Base-by-base conservation (phyloP, 257 asterid genomes). In the Gynochthodes officinalis region DNA sequence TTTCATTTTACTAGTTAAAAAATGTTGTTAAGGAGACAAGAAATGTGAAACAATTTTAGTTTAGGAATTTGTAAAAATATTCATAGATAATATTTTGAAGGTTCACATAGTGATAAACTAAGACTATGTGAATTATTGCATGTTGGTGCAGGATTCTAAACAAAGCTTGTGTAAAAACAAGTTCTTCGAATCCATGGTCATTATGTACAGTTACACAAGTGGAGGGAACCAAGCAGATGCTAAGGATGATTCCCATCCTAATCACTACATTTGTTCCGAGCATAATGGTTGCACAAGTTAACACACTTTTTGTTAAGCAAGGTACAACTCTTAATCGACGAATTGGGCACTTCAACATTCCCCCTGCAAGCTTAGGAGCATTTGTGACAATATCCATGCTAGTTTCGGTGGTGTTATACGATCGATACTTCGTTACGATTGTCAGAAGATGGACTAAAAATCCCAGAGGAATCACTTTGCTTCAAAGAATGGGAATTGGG, bases 401-500 rank as follows among this genome's bases (percentile, higher is more conserved):
- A 4, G 75, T 93, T 39, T 85, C 88, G 0, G 86, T 93, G n/a
- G 93, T 89, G 4, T 21, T 93, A 32, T 90, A 90, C 54, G 97
- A 93, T 33, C 82, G 88, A 0, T 71, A 60, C 76, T 88, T 93
- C 62, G 83, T 93, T 3, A 83, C 65, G 27, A 18, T 82, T 0
- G 1, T 79, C 0, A 64, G 71, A 32, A 89, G 69, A 67, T 79
- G 89, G 89, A 90, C 96, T 0, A 88, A 84, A 18, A 93, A 93
- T 25, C 98, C 97, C 0, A 84, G 97, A 61, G 98, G 98, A 1
- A 84, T 93, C 3, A 86, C 73, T 37, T 89, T 91, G 2, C 89
- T 93, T 10, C 96, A 93, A 23, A 84, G 97, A 42, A 89, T 93
- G 97, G 98, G 96, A 16, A 84, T 87, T 7, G 98, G 98, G 4